Evolutionary conservation across 495 filamentous ascomycete genomes (phyloP), one percentile per base, ranked within the genome.

Genomic region (Podospora sp.): DNA sequence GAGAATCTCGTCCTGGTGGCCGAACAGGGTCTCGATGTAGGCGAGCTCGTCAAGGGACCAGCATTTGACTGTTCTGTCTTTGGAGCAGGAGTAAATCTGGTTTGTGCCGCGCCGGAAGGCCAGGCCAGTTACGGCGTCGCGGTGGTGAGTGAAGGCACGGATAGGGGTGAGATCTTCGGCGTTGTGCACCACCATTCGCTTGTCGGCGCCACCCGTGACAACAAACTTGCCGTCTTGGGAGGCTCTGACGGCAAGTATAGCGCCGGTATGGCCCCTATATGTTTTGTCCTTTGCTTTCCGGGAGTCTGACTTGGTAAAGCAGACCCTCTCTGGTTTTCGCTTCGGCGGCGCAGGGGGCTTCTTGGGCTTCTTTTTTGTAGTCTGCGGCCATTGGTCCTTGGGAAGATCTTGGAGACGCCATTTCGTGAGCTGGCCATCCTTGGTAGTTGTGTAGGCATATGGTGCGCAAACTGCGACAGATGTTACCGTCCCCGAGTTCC

Each of bases 21-120:
- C 95, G 78, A 97, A 97, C 0, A 99, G 83, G 0, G 95, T 97
- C 74, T 98, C 96, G 25, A 99, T 85, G 72, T 97, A 99, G 26
- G 93, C 92, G 8, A 92, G 75, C 75, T 91, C 90, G 73, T 93
- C 85, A 24, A 97, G 83, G 63, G 90, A 94, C 90, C 91, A 96
- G 46, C 77, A 73, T 60, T 80, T 80, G 56, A 80, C 88, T 2
- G 93, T 97, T 20, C 95, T 88, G 78, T 99, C 95, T 71, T 89
- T 89, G 7, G 91, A 93, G 55, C 88, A 89, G 7, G 92, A 94
- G 79, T 92, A 99, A 20, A 99, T 81, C 74, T 97, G 94, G 72
- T 97, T 95, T 40, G 94, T 94, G 51, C 93, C 92, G 61, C 90
- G 83, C 53, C 93, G 88, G 74, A 99, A 99, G 0, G 89, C 87